Percentiles rank a stretch among this genome's conserved stretches.
Evolutionary conservation across 495 filamentous ascomycete genomes (phyloP).

Genomic region (Cairneyella variabilis): DNA sequence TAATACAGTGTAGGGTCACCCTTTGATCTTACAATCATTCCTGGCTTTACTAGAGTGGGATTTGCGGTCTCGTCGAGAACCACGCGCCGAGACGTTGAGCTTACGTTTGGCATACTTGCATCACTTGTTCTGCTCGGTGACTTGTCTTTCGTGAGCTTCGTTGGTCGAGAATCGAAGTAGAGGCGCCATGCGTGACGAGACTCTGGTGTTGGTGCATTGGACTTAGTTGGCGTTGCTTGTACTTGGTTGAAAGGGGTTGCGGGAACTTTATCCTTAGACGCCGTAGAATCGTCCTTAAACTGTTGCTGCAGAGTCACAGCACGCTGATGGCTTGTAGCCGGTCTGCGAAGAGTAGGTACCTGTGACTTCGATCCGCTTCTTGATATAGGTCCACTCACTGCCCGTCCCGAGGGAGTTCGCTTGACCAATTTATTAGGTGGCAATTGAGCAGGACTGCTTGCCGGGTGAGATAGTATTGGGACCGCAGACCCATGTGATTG

Average conservation of each 20-base stretch:
- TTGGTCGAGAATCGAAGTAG: slow-evolving; percentile 39
- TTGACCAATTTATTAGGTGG: slow-evolving; percentile 89
- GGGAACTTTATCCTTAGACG: neutral
- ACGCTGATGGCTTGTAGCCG: slow-evolving; percentile 84
- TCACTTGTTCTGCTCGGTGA: slow-evolving; percentile 26
- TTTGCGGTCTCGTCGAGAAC: slow-evolving; percentile 26
- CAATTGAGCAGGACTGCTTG: slow-evolving; percentile 18
- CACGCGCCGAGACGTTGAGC: slow-evolving; percentile 28
- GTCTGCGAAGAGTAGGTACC: slow-evolving; percentile 61
- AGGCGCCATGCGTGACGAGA: slow-evolving; percentile 36
- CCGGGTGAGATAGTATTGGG: slow-evolving; percentile 52
- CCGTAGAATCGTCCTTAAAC: slow-evolving; percentile 27
- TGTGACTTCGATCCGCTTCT: slow-evolving; percentile 47
- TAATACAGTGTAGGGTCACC: slow-evolving; percentile 5
- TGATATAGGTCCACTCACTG: slow-evolving; percentile 30
- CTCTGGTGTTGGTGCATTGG: slow-evolving; percentile 13
- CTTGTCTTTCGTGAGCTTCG: slow-evolving; percentile 35
- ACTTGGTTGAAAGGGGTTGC: slow-evolving; percentile 5
- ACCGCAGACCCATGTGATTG: slow-evolving; percentile 69
- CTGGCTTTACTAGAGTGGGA: slow-evolving; percentile 24
- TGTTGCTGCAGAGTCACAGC: slow-evolving; percentile 63
- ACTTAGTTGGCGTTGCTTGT: slow-evolving; percentile 3
- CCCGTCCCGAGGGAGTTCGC: slow-evolving; percentile 62
- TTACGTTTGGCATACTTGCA: slow-evolving; percentile 19
- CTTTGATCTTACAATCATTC: slow-evolving; percentile 15